Conservation (phyloP, 176 grass and related monocot species). For the Phoenix dactylifera region DNA sequence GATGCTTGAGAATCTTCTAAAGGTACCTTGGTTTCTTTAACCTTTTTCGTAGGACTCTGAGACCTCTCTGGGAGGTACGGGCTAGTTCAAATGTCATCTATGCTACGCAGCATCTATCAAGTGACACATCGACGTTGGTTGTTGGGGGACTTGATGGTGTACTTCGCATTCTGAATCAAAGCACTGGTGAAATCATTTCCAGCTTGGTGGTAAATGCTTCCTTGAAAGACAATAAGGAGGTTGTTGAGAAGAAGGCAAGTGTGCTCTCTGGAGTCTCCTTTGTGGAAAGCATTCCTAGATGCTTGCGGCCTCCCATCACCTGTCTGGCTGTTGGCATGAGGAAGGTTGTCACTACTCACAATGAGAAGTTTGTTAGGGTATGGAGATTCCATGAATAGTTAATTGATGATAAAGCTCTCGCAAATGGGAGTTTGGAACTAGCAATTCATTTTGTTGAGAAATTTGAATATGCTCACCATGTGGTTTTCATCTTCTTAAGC, state of each 20-base stretch:
- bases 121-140: slow-evolving; percentile 41
- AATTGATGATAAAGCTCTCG: not conserved
- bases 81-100: slow-evolving; percentile 93
- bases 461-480: too few relatives aligned
- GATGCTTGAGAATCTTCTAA: too few relatives aligned
- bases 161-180: slow-evolving; percentile 69
- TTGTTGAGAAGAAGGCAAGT: slow-evolving; percentile 42
- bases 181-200: slow-evolving; percentile 40
- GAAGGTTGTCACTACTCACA: slow-evolving; percentile 81
- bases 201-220: slow-evolving; percentile 30
- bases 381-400: slow-evolving; percentile 52
- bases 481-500: too few relatives aligned
- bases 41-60: slow-evolving; percentile 39
- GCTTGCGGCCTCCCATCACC: slow-evolving; percentile 49
- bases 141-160: slow-evolving; percentile 73
- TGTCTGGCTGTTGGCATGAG: slow-evolving; percentile 67
- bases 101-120: slow-evolving; percentile 43
- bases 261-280: slow-evolving; percentile 26
- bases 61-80: slow-evolving; percentile 74
- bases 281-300: slow-evolving; percentile 42
- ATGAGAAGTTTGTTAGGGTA: slow-evolving; percentile 53
- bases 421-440: too few relatives aligned
- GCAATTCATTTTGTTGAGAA: too few relatives aligned
- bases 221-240: slow-evolving; percentile 14
- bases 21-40: too few relatives aligned